Evolutionary conservation across 2,329 filamentous ascomycete species (phyloP), one percentile per base, ranked within the genome.

Genomic region (Colletotrichum lindemuthianum): DNA sequence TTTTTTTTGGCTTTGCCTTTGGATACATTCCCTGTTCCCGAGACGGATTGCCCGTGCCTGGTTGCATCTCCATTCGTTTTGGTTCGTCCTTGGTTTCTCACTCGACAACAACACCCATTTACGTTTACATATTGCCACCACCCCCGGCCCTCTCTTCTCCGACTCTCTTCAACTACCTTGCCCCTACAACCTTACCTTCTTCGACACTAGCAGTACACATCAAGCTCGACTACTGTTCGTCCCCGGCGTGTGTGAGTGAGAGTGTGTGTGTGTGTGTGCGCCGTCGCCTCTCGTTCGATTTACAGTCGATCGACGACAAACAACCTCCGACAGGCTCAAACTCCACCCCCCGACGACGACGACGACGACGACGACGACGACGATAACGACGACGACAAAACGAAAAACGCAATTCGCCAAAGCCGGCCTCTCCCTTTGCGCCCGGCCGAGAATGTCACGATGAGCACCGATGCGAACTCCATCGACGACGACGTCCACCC

Each of bases 401-500:
- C 43, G n/a, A 45, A 45, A 8, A 16, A 6, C 24, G 8, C 43
- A 4, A 45, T 45, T 32, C 43, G 43, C 16, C 15, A 8, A 16
- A 49, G 57, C 34, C 57, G 61, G 57, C 51, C 34, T n/a, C 24
- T 24, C 24, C 4, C 4, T 5, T 24, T 24, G 41, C 10, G 57
- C 61, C 58, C 45, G 40, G 50, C 58, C 61, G 33, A 65, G 61
- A 65, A 65, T 65, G 61, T 61, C 7, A 56, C 39, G 36, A 65
- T 65, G 61, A 55, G 37, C 6, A 34, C 10, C 53, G 9, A 51
- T n/a, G 7, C 60, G 16, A 71, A 72, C 51, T 67, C 70, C 65
- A 52, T 73, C 57, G 66, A 69, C 34, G 68, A 69, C 53, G 43
- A 57, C 8, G 70, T 74, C 54, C 70, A 73, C 51, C 8, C 44